These are phyloP conservation scores for Tricholoma saponaceum DNA, from an alignment of 768 basidiomycete species.

Conservation along the genomic window DNA sequence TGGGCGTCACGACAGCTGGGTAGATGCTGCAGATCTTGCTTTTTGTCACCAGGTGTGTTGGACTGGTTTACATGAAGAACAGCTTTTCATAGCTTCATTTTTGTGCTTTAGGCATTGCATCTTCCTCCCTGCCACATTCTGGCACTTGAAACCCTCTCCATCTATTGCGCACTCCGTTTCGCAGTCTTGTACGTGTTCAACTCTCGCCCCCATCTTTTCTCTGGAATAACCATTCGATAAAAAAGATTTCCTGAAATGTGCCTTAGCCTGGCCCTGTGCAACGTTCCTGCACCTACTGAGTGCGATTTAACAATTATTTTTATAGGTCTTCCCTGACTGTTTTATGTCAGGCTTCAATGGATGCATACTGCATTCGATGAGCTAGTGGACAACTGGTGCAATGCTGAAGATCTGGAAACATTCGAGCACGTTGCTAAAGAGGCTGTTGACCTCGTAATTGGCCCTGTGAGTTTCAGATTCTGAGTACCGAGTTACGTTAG, in stretches of 20 bases:
- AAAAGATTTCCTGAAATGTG: constrained; percentile 70
- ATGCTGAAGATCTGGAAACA: constrained; percentile 59
- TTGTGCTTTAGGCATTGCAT: constrained; percentile 43
- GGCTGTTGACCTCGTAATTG: constrained; percentile 49
- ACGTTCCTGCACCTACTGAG: constrained; percentile 66
- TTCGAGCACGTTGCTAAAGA: constrained; percentile 67
- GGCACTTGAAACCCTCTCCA: constrained; percentile 58
- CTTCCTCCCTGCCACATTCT: constrained; percentile 70
- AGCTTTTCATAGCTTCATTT: neutral
- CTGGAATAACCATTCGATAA: neutral
- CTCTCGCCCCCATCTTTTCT: neutral
- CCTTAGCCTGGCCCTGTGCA: constrained; percentile 63
- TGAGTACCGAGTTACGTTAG: constrained; percentile 3
- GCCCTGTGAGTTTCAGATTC: constrained; percentile 39
- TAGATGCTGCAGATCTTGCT: constrained; percentile 75
- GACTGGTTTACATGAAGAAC: neutral
- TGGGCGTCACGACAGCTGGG: constrained; percentile 67
- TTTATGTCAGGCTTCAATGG: constrained; percentile 46
- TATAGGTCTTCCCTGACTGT: constrained; percentile 1
- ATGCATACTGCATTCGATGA: constrained; percentile 62
- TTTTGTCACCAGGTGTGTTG: constrained; percentile 54
- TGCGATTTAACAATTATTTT: constrained; percentile 29
- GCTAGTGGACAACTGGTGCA: constrained; percentile 57
- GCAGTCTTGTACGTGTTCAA: constrained; percentile 51
- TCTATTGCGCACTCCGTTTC: constrained; percentile 59